Evolutionary conservation across 371 early-diverging fungal genomes (phyloP), one percentile per base, ranked within the genome.

Genomic region (Mucor indicus): DNA sequence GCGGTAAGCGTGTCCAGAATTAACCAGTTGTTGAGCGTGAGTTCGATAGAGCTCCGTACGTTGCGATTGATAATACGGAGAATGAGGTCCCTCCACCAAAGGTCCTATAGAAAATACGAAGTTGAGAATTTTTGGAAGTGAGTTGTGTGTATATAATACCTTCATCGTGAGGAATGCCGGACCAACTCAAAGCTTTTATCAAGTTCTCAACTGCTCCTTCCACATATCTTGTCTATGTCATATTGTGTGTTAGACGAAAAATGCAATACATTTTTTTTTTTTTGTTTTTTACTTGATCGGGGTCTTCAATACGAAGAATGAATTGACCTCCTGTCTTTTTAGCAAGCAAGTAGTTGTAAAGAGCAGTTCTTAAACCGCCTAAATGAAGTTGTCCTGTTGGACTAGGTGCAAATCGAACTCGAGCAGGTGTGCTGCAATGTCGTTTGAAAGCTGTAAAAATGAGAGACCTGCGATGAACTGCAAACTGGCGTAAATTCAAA

Each of bases 381-480:
- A 97, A 80, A 59, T 97, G 97, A 35, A 97, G 77, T 51, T 84
- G 73, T 6, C 97, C 97, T 1, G 97, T 95, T 4, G 97, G 97
- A 46, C 92, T 91, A 4, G 97, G 97, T 2, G 97, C 97, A 65
- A 97, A 97, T 16, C 97, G 82, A 21, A 94, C 92, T 16, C 93
- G 72, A 9, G 84, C 83, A 10, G 73, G 69, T 19, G 41, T 19
- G 37, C 24, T 50, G 5, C 42, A 36, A 21, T 19, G 44, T 21
- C 51, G 35, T 15, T 44, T 44, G 2, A 20, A 44, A 9, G 48
- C 20, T 37, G n/a, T 23, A 16, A 13, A 37, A 15, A 47, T 17
- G 6, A 36, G 15, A 24, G 25, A 23, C n/a, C n/a, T n/a, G n/a
- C n/a, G n/a, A n/a, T n/a, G n/a, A n/a, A n/a, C n/a, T n/a, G n/a